phyloP scores from a whole-genome alignment of 768 basidiomycete species.

The Phlebiopsis gigantea region DNA sequence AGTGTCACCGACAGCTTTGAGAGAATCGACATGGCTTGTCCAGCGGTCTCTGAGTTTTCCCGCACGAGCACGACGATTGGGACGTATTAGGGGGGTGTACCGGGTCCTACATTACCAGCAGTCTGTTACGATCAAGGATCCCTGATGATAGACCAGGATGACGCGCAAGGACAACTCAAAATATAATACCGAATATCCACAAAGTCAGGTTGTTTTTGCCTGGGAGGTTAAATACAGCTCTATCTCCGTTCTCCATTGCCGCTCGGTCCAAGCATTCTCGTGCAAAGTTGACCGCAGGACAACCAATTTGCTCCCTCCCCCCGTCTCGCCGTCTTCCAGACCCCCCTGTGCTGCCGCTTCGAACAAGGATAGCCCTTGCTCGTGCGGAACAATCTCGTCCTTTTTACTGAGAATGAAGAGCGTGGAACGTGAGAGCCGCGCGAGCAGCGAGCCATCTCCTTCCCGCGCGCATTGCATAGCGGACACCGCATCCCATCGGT shows the following conservation, averaged over 20 bases:
- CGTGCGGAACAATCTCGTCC: slow-evolving; percentile 42
- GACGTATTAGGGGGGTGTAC: no score
- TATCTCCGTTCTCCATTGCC: slow-evolving; percentile 26
- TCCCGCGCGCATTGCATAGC: slow-evolving; percentile 18
- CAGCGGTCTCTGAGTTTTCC: no score
- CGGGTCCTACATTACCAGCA: no score
- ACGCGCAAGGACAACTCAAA: no score
- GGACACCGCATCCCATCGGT: slow-evolving; percentile 40
- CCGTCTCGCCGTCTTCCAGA: not conserved
- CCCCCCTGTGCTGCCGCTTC: slow-evolving; percentile 8
- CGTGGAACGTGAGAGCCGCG: slow-evolving; percentile 20
- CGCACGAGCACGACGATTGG: no score
- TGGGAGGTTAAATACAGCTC: slow-evolving; percentile 17
- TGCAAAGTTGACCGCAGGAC: slow-evolving; percentile 31
- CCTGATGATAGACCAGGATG: no score
- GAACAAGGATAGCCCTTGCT: slow-evolving; percentile 31
- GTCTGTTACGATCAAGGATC: no score
- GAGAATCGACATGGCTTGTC: no score
- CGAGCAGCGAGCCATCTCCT: slow-evolving; percentile 9
- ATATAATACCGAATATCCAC: no score
- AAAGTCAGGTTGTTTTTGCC: no score
- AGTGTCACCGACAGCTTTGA: no score
- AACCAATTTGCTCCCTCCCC: slow-evolving; percentile 15
- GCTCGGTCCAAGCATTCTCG: slow-evolving; percentile 32
- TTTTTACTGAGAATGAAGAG: slow-evolving; percentile 36